Conservation (phyloP, 768 basidiomycete species). For the Rhodotorula sphaerocarpa region DNA sequence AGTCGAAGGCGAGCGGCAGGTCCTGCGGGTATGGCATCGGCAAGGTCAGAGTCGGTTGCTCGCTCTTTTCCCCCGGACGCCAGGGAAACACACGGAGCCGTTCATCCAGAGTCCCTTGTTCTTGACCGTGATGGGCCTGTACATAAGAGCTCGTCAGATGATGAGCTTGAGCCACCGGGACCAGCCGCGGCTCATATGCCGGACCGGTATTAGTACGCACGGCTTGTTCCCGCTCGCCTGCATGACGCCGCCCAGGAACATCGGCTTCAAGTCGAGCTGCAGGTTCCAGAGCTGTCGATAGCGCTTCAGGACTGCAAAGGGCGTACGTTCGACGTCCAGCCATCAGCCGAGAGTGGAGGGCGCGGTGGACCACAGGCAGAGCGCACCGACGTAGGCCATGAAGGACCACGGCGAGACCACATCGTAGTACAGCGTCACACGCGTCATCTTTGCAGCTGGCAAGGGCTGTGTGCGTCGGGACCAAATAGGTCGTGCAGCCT, state of each 20-base stretch:
- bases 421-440: slow-evolving; percentile 11
- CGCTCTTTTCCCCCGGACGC: too few species aligned
- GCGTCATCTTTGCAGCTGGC: neutral
- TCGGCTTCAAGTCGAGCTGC: slow-evolving; percentile 22
- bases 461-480: too few species aligned
- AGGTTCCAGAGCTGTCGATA: slow-evolving; percentile 17
- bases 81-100: neutral
- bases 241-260: slow-evolving; percentile 32
- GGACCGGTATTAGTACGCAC: neutral
- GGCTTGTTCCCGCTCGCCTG: slow-evolving; percentile 19
- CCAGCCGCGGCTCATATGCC: neutral
- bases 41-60: too few species aligned
- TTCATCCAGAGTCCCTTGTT: slow-evolving; percentile 28
- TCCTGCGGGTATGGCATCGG: slow-evolving; percentile 1
- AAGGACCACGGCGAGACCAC: slow-evolving; percentile 15
- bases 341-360: too few species aligned
- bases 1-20: slow-evolving; percentile 15
- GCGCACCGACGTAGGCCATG: slow-evolving; percentile 9
- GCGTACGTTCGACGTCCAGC: too few species aligned
- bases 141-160: neutral
- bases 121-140: slow-evolving; percentile 14
- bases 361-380: neutral
- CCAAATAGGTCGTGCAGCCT: too few species aligned
- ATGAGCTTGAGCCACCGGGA: too few species aligned
- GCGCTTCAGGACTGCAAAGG: slow-evolving; percentile 12